phyloP scores from a whole-genome alignment of 2,329 filamentous ascomycete species.

The Phyllosticta capitalensis region DNA sequence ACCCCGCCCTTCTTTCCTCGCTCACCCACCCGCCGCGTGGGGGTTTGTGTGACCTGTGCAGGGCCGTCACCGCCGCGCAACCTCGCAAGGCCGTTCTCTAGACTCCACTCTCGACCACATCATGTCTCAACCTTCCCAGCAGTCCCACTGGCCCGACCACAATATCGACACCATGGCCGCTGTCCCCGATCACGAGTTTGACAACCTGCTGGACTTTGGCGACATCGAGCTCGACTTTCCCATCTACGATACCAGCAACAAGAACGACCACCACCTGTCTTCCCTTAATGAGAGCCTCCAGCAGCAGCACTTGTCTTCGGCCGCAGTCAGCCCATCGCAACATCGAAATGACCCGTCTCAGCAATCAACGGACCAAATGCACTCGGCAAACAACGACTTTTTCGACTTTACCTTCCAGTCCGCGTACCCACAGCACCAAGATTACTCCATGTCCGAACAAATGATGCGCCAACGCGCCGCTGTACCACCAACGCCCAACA shows the following conservation, averaged over 20 bases:
- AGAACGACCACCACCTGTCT: constrained; percentile 19
- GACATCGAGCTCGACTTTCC: constrained; percentile 24
- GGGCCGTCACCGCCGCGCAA: no score
- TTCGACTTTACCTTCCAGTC: constrained; percentile 20
- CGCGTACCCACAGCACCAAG: constrained; percentile 6
- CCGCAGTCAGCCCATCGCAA: constrained; percentile 22
- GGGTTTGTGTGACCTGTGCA: constrained; percentile 10
- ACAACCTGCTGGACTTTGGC: constrained; percentile 34
- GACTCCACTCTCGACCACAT: not conserved
- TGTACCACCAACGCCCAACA: constrained; percentile 72
- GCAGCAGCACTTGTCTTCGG: constrained; percentile 8
- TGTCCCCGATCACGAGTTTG: constrained; percentile 32
- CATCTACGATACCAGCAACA: constrained; percentile 19
- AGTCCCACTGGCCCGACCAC: constrained; percentile 28
- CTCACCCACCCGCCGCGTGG: constrained; percentile 1
- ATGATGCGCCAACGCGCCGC: constrained; percentile 15
- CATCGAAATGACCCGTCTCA: constrained; percentile 22
- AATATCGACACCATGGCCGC: constrained; percentile 33
- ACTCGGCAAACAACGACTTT: constrained; percentile 19
- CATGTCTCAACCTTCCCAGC: constrained; percentile 14
- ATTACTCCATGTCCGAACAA: constrained; percentile 12
- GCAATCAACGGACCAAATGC: constrained; percentile 15
- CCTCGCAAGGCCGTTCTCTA: not conserved
- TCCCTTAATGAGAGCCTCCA: constrained; percentile 23
- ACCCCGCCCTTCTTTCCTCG: not conserved